Conservation (phyloP, 2,329 filamentous ascomycete genomes). For the Scedosporium dehoogii region DNA sequence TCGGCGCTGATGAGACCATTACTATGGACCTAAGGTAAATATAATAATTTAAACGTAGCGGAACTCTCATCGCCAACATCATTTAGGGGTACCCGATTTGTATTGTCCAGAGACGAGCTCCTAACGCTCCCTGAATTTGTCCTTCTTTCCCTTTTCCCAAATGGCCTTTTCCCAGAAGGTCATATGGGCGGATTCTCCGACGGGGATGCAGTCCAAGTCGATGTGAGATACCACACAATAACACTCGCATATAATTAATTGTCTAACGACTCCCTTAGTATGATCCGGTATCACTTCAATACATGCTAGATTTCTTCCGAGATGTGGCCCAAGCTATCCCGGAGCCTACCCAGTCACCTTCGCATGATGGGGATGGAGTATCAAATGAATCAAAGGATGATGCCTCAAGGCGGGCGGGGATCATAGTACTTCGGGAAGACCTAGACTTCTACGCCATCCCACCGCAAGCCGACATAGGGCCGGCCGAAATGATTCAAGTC, state of each 20-base stretch:
- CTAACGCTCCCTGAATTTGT: conserved; percentile 96
- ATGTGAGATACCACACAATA: conserved; percentile 51
- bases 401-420: conserved; percentile 86
- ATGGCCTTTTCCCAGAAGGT: conserved; percentile 93
- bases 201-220: conserved; percentile 89
- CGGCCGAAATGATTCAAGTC: conserved; percentile 87
- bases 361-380: conserved; percentile 51
- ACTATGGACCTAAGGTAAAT: conserved; percentile 83
- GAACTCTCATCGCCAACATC: conserved; percentile 16
- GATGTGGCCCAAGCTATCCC: conserved; percentile 94
- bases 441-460: conserved; percentile 97
- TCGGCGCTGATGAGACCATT: conserved; percentile 85
- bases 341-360: conserved; percentile 56
- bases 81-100: conserved; percentile 78
- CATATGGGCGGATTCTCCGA: conserved; percentile 91
- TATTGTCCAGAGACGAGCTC: conserved; percentile 87
- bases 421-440: conserved; percentile 93
- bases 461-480: conserved; percentile 71
- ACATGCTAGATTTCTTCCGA: conserved; percentile 99
- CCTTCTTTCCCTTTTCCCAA: conserved; percentile 92
- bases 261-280: conserved; percentile 51
- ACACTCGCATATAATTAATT: not conserved
- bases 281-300: conserved; percentile 89
- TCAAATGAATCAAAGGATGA: conserved; percentile 47
- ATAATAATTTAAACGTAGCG: not conserved